These are phyloP conservation scores for Zostera marina DNA, from an alignment of 116 monocot genomes.

Conservation along the genomic window DNA sequence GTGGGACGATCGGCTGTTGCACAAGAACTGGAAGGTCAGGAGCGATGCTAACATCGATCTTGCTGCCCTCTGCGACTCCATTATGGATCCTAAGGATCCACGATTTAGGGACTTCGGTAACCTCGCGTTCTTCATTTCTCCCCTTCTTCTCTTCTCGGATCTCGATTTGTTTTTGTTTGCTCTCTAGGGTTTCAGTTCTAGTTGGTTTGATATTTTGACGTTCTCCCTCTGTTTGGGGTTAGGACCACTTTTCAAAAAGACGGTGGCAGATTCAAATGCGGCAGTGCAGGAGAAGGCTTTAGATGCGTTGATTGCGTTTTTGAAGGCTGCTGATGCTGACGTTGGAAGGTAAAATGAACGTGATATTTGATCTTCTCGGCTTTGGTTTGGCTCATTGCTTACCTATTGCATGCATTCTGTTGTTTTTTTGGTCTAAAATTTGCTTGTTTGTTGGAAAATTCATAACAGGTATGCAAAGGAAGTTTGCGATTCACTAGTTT, in stretches of 20 bases:
- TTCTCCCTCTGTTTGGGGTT: background rate
- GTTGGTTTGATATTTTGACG: background rate
- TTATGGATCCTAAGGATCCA: conserved; percentile 89
- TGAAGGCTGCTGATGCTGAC: conserved; percentile 87
- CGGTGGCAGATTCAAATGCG: conserved; percentile 90
- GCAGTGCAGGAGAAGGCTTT: conserved; percentile 99
- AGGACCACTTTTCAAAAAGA: conserved; percentile 87
- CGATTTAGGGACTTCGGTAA: conserved; percentile 89
- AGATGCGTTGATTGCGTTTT: conserved; percentile 77
- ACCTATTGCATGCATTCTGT: background rate
- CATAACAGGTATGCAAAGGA: conserved; percentile 80
- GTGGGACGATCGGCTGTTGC: conserved; percentile 91
- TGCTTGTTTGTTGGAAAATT: background rate
- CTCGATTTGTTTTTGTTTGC: background rate
- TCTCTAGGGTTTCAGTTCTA: background rate
- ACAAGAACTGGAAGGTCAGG: conserved; percentile 99
- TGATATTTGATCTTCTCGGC: background rate
- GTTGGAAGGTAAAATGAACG: conserved; percentile 39
- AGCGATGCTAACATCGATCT: conserved; percentile 99
- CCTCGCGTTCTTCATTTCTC: background rate
- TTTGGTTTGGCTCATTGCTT: background rate
- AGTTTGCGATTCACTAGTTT: conserved; percentile 84
- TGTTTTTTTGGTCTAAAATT: background rate
- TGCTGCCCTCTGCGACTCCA: conserved; percentile 74
- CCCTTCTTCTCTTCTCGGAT: background rate